A percentile compares a stretch with the other conserved stretches of the same genome.
Conservation (phyloP, 306 rosid species). For the Ammopiptanthus mongolicus region DNA sequence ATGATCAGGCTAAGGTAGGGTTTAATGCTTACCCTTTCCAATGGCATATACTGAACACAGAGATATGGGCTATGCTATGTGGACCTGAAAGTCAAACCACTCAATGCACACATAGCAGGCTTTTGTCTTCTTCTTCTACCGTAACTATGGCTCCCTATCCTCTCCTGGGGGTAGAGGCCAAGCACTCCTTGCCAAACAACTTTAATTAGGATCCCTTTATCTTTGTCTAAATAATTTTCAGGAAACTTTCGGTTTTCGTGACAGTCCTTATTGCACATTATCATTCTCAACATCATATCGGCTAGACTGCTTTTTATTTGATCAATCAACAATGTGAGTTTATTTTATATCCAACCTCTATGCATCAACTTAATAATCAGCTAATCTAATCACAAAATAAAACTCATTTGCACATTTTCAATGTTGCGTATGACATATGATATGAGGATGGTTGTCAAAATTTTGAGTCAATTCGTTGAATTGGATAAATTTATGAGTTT, state of each 20-base stretch:
- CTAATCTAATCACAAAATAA: not conserved
- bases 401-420: not conserved
- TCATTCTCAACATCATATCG: not conserved
- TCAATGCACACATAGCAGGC: not conserved
- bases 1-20: not conserved
- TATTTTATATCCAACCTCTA: not conserved
- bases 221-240: conserved; percentile 3
- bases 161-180: conserved; percentile 24
- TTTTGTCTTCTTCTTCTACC: conserved; percentile 26
- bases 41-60: not conserved
- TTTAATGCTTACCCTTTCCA: not conserved
- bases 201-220: conserved; percentile 22
- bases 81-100: conserved; percentile 27
- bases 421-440: not conserved
- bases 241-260: conserved; percentile 26
- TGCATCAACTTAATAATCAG: not conserved
- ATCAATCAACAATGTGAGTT: not conserved
- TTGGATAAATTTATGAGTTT: too few species aligned
- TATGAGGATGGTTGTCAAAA: too few species aligned
- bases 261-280: not conserved
- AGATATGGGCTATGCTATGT: conserved; percentile 16
- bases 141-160: not conserved
- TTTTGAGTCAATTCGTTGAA: too few species aligned
- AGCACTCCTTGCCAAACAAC: conserved; percentile 50
- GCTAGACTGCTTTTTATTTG: not conserved